Evolutionary conservation across 306 rosid species (phyloP).

Genomic region (Coriaria nepalensis): DNA sequence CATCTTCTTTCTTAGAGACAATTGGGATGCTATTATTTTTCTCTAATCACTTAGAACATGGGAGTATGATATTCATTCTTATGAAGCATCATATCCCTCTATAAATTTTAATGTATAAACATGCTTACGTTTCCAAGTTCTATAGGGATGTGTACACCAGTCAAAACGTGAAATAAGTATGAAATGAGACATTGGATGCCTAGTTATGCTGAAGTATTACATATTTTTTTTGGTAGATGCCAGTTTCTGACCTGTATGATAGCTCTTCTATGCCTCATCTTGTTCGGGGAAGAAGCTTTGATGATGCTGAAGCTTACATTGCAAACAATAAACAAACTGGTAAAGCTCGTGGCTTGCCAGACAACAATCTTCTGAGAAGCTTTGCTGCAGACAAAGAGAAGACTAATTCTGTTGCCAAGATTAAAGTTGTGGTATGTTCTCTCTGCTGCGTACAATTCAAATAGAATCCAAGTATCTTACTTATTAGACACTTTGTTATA

Average conservation of each 20-base stretch:
- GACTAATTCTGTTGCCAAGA: slow-evolving; percentile 83
- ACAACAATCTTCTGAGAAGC: slow-evolving; percentile 50
- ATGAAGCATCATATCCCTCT: no score
- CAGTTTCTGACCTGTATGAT: slow-evolving; percentile 38
- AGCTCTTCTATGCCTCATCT: slow-evolving; percentile 30
- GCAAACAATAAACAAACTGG: slow-evolving; percentile 46
- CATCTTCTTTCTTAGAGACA: no score
- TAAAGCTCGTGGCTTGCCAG: slow-evolving; percentile 51
- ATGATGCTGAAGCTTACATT: slow-evolving; percentile 61
- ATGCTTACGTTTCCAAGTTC: no score
- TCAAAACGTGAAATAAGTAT: no score
- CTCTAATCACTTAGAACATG: no score
- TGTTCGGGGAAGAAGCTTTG: slow-evolving; percentile 56
- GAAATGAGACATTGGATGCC: not conserved
- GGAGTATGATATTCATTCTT: no score
- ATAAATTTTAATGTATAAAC: no score
- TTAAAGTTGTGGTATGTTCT: slow-evolving; percentile 95
- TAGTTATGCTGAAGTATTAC: slow-evolving; percentile 16
- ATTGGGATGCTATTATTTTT: no score
- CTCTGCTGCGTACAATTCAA: not conserved
- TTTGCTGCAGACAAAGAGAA: slow-evolving; percentile 82
- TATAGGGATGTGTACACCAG: no score
- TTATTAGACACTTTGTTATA: not conserved
- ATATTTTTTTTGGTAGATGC: slow-evolving; percentile 38
- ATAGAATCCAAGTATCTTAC: not conserved